Base-by-base conservation (phyloP, 2,329 filamentous ascomycete genomes). In the Cladosporium sp. region DNA sequence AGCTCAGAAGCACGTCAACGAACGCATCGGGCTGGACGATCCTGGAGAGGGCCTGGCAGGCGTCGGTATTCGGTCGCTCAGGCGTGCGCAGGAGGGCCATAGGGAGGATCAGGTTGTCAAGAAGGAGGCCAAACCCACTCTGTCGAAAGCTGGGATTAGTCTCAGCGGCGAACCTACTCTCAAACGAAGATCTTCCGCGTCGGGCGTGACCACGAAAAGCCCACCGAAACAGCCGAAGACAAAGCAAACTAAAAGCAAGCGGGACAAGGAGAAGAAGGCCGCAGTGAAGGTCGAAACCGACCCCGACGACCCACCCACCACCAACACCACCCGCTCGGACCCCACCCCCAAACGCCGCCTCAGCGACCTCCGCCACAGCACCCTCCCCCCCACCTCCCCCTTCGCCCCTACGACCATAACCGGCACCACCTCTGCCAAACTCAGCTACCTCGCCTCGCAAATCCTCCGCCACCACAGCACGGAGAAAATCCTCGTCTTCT, bases 401-500 rank as follows among this genome's bases (percentile, higher is more conserved):
- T 73, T 93, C 13, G 73, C 77, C 9, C 68, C 74, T 33, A 81
- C 86, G 0, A 78, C 71, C 50, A 75, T 95, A 16, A 72, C 87
- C n/a, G 89, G 88, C 3, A 95, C 91, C 0, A 82, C 84, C 0
- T 96, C 91, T 0, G 83, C 87, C 0, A 97, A 97, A 68, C 75
- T 96, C 2, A 91, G 87, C 2, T 95, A 96, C 63, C 74, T 96
- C 5, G 73, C 95, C 14, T 85, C 90, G 50, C 77, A 81, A 32
- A 83, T 96, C 10, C 68, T 84, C 4, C 74, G 79, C 49, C 76
- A 91, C 56, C 82, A 93, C 49, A 69, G 76, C 1, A 71, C 78
- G 0, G 90, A 95, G 63, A 95, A 96, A 68, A 93, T 95, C 3
- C 82, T 96, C 49, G 80, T 96, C 9, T 97, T 97, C 68, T 96